Conservation (phyloP, 257 asterid genomes). For the Gynochthodes officinalis region DNA sequence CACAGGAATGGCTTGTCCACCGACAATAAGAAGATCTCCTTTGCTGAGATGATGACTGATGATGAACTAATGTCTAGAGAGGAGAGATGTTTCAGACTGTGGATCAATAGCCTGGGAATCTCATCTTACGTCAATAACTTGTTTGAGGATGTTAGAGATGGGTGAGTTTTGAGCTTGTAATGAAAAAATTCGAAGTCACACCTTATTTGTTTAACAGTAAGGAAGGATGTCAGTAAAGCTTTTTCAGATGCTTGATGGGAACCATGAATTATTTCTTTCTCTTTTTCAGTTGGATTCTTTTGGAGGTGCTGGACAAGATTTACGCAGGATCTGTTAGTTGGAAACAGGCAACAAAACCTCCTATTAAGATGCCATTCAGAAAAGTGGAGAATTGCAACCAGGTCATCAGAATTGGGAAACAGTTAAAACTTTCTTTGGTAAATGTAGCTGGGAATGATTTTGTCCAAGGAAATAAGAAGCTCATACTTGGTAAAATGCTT, state of each 20-base stretch:
- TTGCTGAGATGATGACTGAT: slow-evolving; percentile 97
- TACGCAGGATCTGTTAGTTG: slow-evolving; percentile 81
- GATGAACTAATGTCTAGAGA: slow-evolving; percentile 92
- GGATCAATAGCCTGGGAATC: slow-evolving; percentile 97
- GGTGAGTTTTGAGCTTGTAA: slow-evolving; percentile 41
- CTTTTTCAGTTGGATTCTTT: slow-evolving; percentile 70
- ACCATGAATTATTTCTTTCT: background rate
- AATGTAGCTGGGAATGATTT: slow-evolving; percentile 96
- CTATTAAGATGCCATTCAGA: slow-evolving; percentile 90
- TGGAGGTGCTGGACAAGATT: slow-evolving; percentile 85
- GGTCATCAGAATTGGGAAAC: slow-evolving; percentile 79
- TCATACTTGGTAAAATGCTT: slow-evolving; percentile 73
- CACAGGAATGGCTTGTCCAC: slow-evolving; percentile 91
- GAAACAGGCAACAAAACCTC: slow-evolving; percentile 94
- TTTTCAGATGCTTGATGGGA: background rate
- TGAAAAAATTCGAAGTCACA: background rate
- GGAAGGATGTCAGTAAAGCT: background rate
- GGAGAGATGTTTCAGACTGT: slow-evolving; percentile 94
- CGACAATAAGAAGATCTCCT: slow-evolving; percentile 73
- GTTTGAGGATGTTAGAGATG: slow-evolving; percentile 92
- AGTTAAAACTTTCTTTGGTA: slow-evolving; percentile 79
- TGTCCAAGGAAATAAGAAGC: slow-evolving; percentile 97
- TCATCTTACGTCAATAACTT: slow-evolving; percentile 75
- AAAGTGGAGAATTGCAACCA: slow-evolving; percentile 98
- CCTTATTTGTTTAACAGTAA: background rate